Conservation (phyloP, 164 flowering plant genomes). For the Vitis riparia region DNA sequence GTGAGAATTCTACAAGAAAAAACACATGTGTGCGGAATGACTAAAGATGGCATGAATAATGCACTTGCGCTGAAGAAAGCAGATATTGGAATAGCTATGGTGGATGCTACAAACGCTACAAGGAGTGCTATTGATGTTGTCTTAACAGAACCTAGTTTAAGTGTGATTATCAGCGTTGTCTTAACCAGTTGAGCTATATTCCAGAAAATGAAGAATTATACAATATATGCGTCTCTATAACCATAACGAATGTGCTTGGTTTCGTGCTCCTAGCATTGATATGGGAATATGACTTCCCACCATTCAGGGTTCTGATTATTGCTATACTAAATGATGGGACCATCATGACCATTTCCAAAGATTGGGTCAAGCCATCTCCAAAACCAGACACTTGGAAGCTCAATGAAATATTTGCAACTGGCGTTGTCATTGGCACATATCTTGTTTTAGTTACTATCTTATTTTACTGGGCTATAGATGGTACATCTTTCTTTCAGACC, state of each 20-base stretch:
- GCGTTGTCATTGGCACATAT: conserved; percentile 80
- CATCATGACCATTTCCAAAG: conserved; percentile 85
- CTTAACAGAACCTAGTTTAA: conserved; percentile 85
- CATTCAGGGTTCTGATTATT: conserved; percentile 88
- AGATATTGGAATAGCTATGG: conserved; percentile 21
- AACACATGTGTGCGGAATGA: conserved; percentile 86
- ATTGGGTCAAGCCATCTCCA: conserved; percentile 56
- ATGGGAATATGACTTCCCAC: conserved; percentile 92
- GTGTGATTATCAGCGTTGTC: conserved; percentile 84
- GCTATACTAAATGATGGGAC: conserved; percentile 92
- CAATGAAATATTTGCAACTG: conserved; percentile 82
- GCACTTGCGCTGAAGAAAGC: conserved; percentile 91
- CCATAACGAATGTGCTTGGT: conserved; percentile 92
- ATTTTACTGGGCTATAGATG: conserved; percentile 32
- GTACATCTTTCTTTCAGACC: conserved; percentile 67
- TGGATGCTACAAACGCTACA: conserved; percentile 92
- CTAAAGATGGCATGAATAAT: conserved; percentile 93
- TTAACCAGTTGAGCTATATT: conserved; percentile 89
- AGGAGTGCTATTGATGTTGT: conserved; percentile 86
- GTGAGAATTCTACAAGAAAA: too few species aligned
- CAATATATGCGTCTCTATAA: conserved; percentile 94
- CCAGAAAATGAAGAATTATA: conserved; percentile 92
- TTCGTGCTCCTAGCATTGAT: conserved; percentile 76
- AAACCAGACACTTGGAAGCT: conserved; percentile 64
- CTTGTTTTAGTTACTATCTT: conserved; percentile 55